Percentiles rank a stretch among this genome's conserved stretches.
phyloP scores from a whole-genome alignment of 2,329 filamentous ascomycete species.

The Colletotrichum tofieldiae region DNA sequence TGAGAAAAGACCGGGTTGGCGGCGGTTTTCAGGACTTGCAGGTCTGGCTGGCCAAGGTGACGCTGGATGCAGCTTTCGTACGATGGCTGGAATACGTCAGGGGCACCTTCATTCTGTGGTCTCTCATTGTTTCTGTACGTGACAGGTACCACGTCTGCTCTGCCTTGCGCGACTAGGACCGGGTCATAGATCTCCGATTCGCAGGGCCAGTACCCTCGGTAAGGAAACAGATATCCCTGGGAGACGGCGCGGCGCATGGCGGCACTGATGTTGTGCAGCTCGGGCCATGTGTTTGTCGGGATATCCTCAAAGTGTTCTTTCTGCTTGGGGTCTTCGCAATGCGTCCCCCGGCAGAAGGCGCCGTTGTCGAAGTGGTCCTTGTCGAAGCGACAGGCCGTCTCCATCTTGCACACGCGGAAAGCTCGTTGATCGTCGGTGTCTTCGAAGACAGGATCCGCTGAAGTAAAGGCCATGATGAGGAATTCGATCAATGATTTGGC shows the following conservation, averaged over 20 bases:
- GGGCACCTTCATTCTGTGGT: background rate
- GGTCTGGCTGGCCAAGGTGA: background rate
- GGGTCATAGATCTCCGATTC: background rate
- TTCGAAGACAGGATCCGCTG: background rate
- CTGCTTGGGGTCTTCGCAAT: constrained; percentile 9
- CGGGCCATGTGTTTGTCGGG: constrained; percentile 12
- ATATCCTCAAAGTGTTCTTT: background rate
- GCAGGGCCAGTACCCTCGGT: constrained; percentile 3
- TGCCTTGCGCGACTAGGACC: background rate
- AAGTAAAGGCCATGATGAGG: constrained; percentile 8
- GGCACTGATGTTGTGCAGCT: constrained; percentile 29
- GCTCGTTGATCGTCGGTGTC: constrained; percentile 1
- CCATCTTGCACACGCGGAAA: constrained; percentile 22
- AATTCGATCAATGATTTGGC: constrained; percentile 12
- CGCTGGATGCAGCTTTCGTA: background rate
- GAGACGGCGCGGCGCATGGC: constrained; percentile 27
- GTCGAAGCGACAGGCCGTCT: constrained; percentile 39
- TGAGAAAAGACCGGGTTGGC: background rate
- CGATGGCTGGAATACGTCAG: background rate
- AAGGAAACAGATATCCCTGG: constrained; percentile 17
- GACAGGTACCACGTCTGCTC: background rate
- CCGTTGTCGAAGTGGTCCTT: constrained; percentile 30
- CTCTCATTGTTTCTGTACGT: background rate
- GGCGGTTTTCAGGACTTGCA: background rate
- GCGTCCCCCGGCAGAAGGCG: constrained; percentile 4